Evolutionary conservation across 2,329 filamentous ascomycete species (phyloP).

Genomic region (Clonostachys chloroleuca): DNA sequence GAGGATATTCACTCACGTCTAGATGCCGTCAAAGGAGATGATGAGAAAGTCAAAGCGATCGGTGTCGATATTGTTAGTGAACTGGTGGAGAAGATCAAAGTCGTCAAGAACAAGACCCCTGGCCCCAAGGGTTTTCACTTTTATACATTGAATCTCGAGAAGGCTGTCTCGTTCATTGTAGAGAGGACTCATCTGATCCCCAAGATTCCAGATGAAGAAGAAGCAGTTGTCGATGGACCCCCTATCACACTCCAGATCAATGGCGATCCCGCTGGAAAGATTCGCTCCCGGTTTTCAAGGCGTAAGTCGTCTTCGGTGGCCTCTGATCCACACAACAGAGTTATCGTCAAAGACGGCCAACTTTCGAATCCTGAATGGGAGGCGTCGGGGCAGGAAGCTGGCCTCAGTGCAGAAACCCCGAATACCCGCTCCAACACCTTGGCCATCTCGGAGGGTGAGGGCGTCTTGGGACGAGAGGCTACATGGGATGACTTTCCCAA

Average conservation of each 20-base stretch:
- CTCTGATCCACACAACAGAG: conserved; percentile 80
- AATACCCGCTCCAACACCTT: conserved; percentile 81
- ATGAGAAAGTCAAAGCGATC: conserved; percentile 75
- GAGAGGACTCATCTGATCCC: conserved; percentile 84
- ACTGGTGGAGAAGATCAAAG: conserved; percentile 74
- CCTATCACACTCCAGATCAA: conserved; percentile 36
- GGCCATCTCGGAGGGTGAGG: conserved; percentile 91
- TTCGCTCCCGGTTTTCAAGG: conserved; percentile 38
- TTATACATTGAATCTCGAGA: conserved; percentile 94
- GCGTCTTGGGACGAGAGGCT: conserved; percentile 82
- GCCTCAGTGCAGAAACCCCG: conserved; percentile 66
- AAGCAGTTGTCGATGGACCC: conserved; percentile 39
- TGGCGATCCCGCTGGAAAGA: conserved; percentile 29
- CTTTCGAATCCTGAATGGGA: conserved; percentile 62
- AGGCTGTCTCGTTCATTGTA: conserved; percentile 89
- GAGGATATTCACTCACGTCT: conserved; percentile 64
- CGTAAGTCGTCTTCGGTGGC: conserved; percentile 70
- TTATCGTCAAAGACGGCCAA: conserved; percentile 68
- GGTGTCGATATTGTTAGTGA: conserved; percentile 82
- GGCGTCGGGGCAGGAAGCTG: conserved; percentile 71
- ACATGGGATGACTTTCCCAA: conserved; percentile 99
- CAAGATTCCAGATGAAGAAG: conserved; percentile 45
- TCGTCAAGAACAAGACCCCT: conserved; percentile 49
- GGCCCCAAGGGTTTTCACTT: conserved; percentile 86
- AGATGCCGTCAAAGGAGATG: conserved; percentile 70